Base-by-base conservation (phyloP, 352 stramenopile genomes). In the Globisporangium radiosum region DNA sequence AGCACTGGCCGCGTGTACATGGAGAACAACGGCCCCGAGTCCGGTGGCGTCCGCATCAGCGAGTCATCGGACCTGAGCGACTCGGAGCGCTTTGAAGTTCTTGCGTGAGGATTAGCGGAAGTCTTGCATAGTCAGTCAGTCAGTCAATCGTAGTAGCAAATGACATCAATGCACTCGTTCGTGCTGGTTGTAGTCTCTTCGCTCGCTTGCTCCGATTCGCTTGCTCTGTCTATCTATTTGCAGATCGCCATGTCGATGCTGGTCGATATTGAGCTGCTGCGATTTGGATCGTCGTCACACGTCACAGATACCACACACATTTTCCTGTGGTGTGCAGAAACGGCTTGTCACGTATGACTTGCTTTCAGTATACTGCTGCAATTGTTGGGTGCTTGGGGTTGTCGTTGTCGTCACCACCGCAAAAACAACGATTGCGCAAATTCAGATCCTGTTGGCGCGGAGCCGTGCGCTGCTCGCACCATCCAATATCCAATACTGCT, bases 1-100 rank as follows among this genome's bases (percentile, higher is more conserved):
- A 87, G 80, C 59, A 90, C 80, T 37, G 80, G 80, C 6, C 75
- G 80, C 45, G 74, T 88, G 47, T 90, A 88, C 64, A 87, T 90
- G 80, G 80, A 90, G 59, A 84, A 75, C 39, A 62, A 52, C 49
- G 57, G 58, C 1, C 62, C 65, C 37, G 77, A 86, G 47, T 62
- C 72, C 42, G 73, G 73, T 39, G 75, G 80, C 50, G 80, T 90
- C 52, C 77, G 80, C 60, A 60, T 84, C 13, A 88, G 77, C 66
- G 77, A 87, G 59, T 87, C 80, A 14, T 80, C 70, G 9, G 59
- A 63, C 58, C 70, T 81, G 40, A 71, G 66, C 53, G 73, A 84
- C 54, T 72, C 72, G 54, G 75, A 87, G 9, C 76, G 79, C 8
- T 89, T 89, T 47, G 79, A 89, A 64, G 75, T 89, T 33, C 65